Conservation (phyloP, 805 yeast species). For the Kazachstania bromeliacearum region DNA sequence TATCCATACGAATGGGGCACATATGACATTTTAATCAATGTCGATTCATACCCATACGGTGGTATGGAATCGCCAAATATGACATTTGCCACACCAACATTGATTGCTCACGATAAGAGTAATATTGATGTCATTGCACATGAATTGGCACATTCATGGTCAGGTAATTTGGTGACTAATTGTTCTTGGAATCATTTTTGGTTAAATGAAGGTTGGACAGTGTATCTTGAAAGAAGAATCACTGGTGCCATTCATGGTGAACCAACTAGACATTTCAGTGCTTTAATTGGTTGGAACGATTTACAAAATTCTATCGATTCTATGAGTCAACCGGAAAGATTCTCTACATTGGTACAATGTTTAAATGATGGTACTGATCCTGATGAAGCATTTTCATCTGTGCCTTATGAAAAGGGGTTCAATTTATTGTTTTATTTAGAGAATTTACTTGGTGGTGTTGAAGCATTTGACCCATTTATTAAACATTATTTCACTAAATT, state of each 20-base stretch:
- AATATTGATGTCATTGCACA: slow-evolving; percentile 88
- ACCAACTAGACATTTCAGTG: slow-evolving; percentile 64
- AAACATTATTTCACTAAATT: slow-evolving; percentile 65
- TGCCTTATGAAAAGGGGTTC: slow-evolving; percentile 88
- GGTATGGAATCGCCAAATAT: slow-evolving; percentile 94
- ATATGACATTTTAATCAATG: slow-evolving; percentile 73
- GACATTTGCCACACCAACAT: slow-evolving; percentile 84
- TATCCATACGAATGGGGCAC: slow-evolving; percentile 79
- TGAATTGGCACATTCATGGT: slow-evolving; percentile 89
- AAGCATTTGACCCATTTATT: slow-evolving; percentile 68
- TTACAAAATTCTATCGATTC: slow-evolving; percentile 55
- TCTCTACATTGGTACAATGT: slow-evolving; percentile 59
- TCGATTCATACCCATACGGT: slow-evolving; percentile 74
- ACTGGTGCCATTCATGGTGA: slow-evolving; percentile 74
- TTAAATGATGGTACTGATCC: slow-evolving; percentile 67
- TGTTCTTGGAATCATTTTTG: slow-evolving; percentile 91
- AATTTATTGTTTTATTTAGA: slow-evolving; percentile 71
- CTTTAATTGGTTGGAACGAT: slow-evolving; percentile 84
- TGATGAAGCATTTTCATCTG: slow-evolving; percentile 79
- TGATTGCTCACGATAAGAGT: slow-evolving; percentile 74
- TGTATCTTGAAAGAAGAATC: slow-evolving; percentile 79
- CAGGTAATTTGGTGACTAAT: slow-evolving; percentile 84
- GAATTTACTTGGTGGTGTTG: slow-evolving; percentile 51
- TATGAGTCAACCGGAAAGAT: slow-evolving; percentile 49
- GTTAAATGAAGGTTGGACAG: slow-evolving; percentile 96